Percentiles rank a stretch among this genome's conserved stretches.
Evolutionary conservation across 2,329 filamentous ascomycete species (phyloP).

Genomic region (Xylaria sp.): DNA sequence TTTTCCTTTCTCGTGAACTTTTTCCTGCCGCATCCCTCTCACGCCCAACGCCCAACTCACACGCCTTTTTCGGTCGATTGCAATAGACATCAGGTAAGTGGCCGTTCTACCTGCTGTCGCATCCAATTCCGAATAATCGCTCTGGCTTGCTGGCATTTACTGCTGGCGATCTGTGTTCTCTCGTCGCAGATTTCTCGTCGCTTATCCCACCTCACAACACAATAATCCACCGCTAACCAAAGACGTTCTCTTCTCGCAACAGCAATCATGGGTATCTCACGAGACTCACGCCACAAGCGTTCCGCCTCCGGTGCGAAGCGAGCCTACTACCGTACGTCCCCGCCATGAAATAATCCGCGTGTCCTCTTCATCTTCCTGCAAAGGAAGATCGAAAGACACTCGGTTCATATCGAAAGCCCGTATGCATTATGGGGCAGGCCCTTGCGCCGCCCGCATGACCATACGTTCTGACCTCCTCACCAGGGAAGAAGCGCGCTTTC

Average conservation of each 20-base stretch:
- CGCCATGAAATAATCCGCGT: constrained; percentile 40
- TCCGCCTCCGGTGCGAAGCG: constrained; percentile 99
- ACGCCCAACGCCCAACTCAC: constrained; percentile 42
- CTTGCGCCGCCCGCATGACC: constrained; percentile 52
- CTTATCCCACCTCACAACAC: constrained; percentile 11
- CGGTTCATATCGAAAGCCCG: constrained; percentile 69
- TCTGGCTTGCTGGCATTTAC: not conserved
- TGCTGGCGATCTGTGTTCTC: not conserved
- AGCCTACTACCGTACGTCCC: constrained; percentile 84
- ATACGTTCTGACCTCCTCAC: constrained; percentile 81
- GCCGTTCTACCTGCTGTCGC: not conserved
- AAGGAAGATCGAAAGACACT: constrained; percentile 33
- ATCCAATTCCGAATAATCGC: constrained; percentile 26
- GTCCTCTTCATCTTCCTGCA: constrained; percentile 29
- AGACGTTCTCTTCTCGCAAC: constrained; percentile 62
- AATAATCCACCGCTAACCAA: constrained; percentile 39
- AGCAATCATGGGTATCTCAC: constrained; percentile 99
- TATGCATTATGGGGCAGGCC: constrained; percentile 59
- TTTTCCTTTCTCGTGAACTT: constrained; percentile 42
- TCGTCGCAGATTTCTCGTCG: constrained; percentile 2
- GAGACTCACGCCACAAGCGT: constrained; percentile 99
- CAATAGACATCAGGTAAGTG: constrained; percentile 49
- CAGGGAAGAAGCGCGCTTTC: constrained; percentile 97
- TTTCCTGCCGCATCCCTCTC: constrained; percentile 43
- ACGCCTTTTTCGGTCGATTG: constrained; percentile 44